These are phyloP conservation scores for Tanacetum coccineum DNA, from an alignment of 129 eudicot species.

Conservation along the genomic window DNA sequence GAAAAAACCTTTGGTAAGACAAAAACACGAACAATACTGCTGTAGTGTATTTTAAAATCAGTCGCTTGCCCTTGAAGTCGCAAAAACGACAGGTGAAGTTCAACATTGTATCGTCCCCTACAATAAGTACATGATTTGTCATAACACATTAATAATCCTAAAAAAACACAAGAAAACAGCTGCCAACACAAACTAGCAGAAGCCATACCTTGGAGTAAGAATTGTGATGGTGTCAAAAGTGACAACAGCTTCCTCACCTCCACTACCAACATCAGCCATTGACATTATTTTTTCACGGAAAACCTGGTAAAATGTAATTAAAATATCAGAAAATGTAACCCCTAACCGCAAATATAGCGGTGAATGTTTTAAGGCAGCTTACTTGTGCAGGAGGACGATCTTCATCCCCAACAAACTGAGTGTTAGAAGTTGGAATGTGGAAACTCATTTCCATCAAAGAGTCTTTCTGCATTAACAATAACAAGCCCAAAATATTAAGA, in stretches of 20 bases:
- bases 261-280: conserved; percentile 87
- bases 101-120: conserved; percentile 91
- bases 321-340: neutral
- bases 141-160: neutral
- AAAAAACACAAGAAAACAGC: neutral
- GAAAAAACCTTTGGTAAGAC: conserved; percentile 75
- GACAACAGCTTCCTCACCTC: conserved; percentile 92
- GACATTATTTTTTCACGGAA: conserved; percentile 74
- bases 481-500: no score
- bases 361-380: conserved; percentile 10
- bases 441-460: no score
- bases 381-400: conserved; percentile 90
- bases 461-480: no score
- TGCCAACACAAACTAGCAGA: conserved; percentile 4
- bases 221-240: conserved; percentile 89
- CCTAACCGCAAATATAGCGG: conserved; percentile 10
- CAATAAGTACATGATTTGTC: conserved; percentile 3
- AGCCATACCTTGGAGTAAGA: conserved; percentile 83
- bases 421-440: conserved; percentile 62
- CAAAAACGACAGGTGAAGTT: conserved; percentile 85
- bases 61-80: conserved; percentile 97
- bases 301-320: conserved; percentile 41
- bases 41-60: conserved; percentile 95
- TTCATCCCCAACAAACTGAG: conserved; percentile 98
- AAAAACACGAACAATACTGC: conserved; percentile 92